Conservation (phyloP, 345 rosid genomes). For the Linum tenue region DNA sequence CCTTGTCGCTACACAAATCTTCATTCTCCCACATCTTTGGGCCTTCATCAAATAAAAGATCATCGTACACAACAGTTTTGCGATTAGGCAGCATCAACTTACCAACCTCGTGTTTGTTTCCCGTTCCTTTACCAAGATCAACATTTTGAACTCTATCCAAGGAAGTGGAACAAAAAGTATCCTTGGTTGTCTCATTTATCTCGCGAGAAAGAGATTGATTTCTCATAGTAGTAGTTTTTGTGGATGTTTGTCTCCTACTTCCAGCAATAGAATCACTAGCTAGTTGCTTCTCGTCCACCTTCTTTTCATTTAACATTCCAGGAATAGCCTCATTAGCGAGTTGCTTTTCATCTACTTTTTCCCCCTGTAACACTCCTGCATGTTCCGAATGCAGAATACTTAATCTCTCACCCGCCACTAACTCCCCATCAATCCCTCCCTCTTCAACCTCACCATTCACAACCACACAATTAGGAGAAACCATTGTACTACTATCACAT, state of each 20-base stretch:
- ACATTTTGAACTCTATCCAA: neutral
- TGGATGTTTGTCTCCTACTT: too few species aligned
- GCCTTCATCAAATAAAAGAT: neutral
- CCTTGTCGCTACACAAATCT: neutral
- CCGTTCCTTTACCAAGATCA: neutral
- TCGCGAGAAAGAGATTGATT: neutral
- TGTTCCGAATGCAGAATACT: neutral
- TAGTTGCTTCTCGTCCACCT: neutral
- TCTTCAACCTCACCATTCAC: constrained; percentile 1
- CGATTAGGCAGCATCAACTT: neutral
- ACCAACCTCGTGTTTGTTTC: neutral
- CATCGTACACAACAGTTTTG: constrained; percentile 1
- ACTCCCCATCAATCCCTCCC: neutral
- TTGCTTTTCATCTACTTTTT: neutral
- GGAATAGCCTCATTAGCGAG: neutral
- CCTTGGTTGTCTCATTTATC: neutral
- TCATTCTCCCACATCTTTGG: neutral
- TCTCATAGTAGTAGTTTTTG: too few species aligned
- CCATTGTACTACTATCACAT: neutral
- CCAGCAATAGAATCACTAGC: neutral
- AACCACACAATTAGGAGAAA: neutral
- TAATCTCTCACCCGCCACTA: neutral
- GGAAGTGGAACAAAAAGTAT: neutral
- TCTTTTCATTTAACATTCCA: neutral
- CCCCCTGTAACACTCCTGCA: neutral